Evolutionary conservation across 202 grass and related monocot genomes (phyloP), one percentile per base, ranked within the genome.

Genomic region (Dendrocalamus latiflorus): DNA sequence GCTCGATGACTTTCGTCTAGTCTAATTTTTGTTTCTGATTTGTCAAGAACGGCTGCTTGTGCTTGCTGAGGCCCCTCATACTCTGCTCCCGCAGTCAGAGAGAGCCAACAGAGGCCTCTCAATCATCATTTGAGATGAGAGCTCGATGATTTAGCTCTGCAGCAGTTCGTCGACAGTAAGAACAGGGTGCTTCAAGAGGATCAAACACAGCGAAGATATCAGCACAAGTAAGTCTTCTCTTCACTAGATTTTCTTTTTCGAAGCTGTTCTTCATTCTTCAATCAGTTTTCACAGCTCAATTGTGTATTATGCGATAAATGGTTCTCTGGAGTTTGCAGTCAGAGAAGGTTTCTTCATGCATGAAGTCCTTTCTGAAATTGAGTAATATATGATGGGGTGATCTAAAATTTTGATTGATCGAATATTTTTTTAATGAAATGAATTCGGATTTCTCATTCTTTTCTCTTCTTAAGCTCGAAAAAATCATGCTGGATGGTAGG

Each of bases 1-100:
- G 10, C 42, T 48, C 53, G 5, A 57, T 33, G 25, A 42, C 57
- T 66, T 76, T 30, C 28, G 28, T 30, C 28, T 30, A 30, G 28
- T 3, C 28, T 30, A 30, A 30, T 30, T 2, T 30, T 2, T 30
- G 28, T 30, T 30, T 30, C 28, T 30, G 28, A 30, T 30, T 30
- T 2, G 28, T 84, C 81, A 80, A 44, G 24, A 45, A 76, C 24
- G 63, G 42, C 69, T 80, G 81, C 75, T 9, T 1, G 68, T 9
- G 57, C 12, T 25, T 68, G 8, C 74, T 24, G 20, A 2, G 17
- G 59, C 17, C 47, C 38, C 39, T 74, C 59, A 28, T 51, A 0
- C 5, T 57, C 38, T 57, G 34, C 0, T 25, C 37, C 54, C 33
- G 1, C 37, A 0, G 20, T 3, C n/a, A 75, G 38, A 60, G 73